phyloP scores from a whole-genome alignment of 2,329 filamentous ascomycete species.

The Hansfordia pulvinata region DNA sequence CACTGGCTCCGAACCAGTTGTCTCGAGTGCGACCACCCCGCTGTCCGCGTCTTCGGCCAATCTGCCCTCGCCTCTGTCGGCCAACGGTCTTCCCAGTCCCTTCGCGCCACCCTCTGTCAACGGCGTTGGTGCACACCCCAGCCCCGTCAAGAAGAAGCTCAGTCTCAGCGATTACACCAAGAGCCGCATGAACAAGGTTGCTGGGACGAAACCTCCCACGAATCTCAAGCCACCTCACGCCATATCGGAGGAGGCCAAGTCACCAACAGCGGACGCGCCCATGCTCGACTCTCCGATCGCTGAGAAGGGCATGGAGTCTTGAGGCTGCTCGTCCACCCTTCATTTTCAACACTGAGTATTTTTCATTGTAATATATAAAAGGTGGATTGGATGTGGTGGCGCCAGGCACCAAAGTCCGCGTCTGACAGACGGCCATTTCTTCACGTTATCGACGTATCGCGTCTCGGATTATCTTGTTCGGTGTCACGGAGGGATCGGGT shows the following conservation, averaged over 20 bases:
- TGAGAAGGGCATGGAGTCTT: too few relatives aligned
- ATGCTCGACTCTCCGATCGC: constrained; percentile 19
- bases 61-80: constrained; percentile 36
- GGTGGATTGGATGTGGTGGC: too few relatives aligned
- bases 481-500: too few relatives aligned
- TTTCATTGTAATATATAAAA: too few relatives aligned
- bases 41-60: constrained; percentile 28
- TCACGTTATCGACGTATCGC: too few relatives aligned
- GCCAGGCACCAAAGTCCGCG: too few relatives aligned
- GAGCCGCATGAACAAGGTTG: constrained; percentile 41
- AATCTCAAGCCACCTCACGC: constrained; percentile 22
- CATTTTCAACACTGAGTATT: too few relatives aligned
- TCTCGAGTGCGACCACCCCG: constrained; percentile 27
- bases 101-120: constrained; percentile 28
- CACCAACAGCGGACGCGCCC: constrained; percentile 17
- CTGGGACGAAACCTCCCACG: constrained; percentile 24
- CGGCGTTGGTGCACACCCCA: constrained; percentile 32
- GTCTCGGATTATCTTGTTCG: too few relatives aligned
- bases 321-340: too few relatives aligned
- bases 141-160: constrained; percentile 53
- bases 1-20: constrained; percentile 20
- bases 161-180: constrained; percentile 53
- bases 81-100: constrained; percentile 23
- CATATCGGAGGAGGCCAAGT: constrained; percentile 25
- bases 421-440: too few relatives aligned